These are phyloP conservation scores for Macroventuria anomochaeta DNA, from an alignment of 2,329 filamentous ascomycete genomes.

Conservation along the genomic window DNA sequence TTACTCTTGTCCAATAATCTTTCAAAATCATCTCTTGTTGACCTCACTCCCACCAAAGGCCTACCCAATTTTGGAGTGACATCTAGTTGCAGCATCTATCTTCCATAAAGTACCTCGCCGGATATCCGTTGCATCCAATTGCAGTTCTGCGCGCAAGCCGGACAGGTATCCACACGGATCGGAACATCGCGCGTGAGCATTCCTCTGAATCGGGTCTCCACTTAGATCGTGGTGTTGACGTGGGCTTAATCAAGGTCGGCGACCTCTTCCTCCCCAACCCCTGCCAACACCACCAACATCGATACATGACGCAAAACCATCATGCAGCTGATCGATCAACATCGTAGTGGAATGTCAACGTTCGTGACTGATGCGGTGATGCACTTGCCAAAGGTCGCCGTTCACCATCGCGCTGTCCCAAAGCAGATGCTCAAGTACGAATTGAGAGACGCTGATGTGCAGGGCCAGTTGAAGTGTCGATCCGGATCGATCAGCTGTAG, in stretches of 20 bases:
- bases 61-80: background rate
- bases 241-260: slow-evolving; percentile 6
- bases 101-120: background rate
- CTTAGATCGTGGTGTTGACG: slow-evolving; percentile 7
- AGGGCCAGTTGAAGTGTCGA: slow-evolving; percentile 10
- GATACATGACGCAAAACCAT: slow-evolving; percentile 6
- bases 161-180: slow-evolving; percentile 5
- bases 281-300: slow-evolving; percentile 1
- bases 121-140: background rate
- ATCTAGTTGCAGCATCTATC: background rate
- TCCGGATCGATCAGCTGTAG: slow-evolving; percentile 1
- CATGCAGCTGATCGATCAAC: slow-evolving; percentile 10
- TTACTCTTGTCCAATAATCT: background rate
- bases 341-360: background rate
- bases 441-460: slow-evolving; percentile 13
- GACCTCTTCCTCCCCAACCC: slow-evolving; percentile 3
- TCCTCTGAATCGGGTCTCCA: slow-evolving; percentile 9
- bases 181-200: slow-evolving; percentile 4
- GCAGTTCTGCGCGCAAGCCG: background rate
- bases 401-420: background rate
- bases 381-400: background rate
- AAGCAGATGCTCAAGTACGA: background rate
- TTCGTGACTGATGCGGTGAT: background rate
- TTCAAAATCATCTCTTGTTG: background rate
- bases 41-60: background rate